Base-by-base conservation (phyloP, 306 rosid species). In the Cucurbita argyrosperma region DNA sequence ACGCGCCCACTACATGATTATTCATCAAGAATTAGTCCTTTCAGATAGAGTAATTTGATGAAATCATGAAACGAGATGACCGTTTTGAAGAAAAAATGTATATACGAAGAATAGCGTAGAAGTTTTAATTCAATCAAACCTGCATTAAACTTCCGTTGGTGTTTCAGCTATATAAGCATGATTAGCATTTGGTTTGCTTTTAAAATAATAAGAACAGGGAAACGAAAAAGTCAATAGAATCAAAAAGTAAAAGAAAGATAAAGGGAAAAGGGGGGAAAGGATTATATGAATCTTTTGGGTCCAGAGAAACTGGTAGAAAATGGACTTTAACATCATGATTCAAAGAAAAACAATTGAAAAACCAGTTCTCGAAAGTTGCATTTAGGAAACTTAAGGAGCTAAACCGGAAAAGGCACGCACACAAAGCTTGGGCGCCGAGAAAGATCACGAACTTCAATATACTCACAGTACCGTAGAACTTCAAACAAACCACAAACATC, bases 261-360 rank as follows among this genome's bases (percentile, higher is more conserved):
- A 69, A 26, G 56, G 12, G n/a, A 49, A 68, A 69, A 46, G 10
- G 55, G 56, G 40, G 72, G 30, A 43, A 68, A 47, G 19, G 56
- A 68, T 68, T 21, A 23, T 43, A 43, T 37, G 72, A 19, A 45
- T 67, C 23, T 67, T 46, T 67, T 11, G 72, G 38, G 72, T 21
- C 56, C 73, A 67, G 55, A 67, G 56, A 67, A 67, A 23, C 51
- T 46, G 35, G 21, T 67, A 23, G 73, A 46, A 68, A 68, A 68
- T 68, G 56, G 19, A 45, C 56, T 68, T 47, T 47, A 10, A 21
- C 72, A 43, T 66, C 72, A 43, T 43, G 53, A 66, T 66, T 66
- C 53, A 66, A 45, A 40, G 14, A 43, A 66, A 66, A 19, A 43
- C 54, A 66, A 66, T 66, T 43, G 72, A 43, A 18, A 67, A 67